A percentile compares a stretch with the other conserved stretches of the same genome.
Conservation (phyloP, 2,329 filamentous ascomycete species). For the Periconia digitata region DNA sequence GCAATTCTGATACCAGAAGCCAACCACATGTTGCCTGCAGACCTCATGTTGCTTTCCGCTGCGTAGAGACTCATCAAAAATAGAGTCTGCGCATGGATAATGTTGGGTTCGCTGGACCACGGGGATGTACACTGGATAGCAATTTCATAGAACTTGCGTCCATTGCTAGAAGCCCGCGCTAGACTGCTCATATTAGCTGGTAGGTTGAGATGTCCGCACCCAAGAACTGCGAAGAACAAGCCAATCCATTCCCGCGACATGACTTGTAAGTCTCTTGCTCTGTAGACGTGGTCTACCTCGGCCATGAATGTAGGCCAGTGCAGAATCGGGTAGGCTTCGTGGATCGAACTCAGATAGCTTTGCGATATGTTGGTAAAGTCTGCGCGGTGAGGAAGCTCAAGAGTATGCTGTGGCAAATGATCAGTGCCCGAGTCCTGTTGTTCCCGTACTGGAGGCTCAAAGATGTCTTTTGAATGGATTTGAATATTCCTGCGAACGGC, state of each 20-base stretch:
- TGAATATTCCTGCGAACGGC: constrained; percentile 72
- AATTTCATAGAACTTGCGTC: constrained; percentile 69
- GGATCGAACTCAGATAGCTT: constrained; percentile 74
- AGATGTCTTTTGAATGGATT: constrained; percentile 73
- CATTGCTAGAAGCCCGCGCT: constrained; percentile 55
- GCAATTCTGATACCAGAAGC: constrained; percentile 76
- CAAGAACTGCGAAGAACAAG: constrained; percentile 80
- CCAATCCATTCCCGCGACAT: constrained; percentile 72
- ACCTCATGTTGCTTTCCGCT: constrained; percentile 82
- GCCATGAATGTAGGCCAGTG: constrained; percentile 84
- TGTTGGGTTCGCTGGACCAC: constrained; percentile 75
- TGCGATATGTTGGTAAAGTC: constrained; percentile 72
- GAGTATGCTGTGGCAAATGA: constrained; percentile 48
- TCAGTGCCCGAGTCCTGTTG: constrained; percentile 37
- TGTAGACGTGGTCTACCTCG: constrained; percentile 77
- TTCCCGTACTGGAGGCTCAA: constrained; percentile 66
- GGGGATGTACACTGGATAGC: constrained; percentile 72
- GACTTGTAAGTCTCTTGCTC: constrained; percentile 60
- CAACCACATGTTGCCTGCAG: constrained; percentile 83
- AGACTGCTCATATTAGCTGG: constrained; percentile 58
- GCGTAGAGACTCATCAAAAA: constrained; percentile 77
- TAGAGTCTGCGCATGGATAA: constrained; percentile 74
- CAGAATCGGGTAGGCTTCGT: constrained; percentile 79
- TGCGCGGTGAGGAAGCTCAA: constrained; percentile 69
- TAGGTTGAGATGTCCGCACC: constrained; percentile 77